Evolutionary conservation across 768 basidiomycete genomes (phyloP), one percentile per base, ranked within the genome.

Genomic region (Suillus lakei): DNA sequence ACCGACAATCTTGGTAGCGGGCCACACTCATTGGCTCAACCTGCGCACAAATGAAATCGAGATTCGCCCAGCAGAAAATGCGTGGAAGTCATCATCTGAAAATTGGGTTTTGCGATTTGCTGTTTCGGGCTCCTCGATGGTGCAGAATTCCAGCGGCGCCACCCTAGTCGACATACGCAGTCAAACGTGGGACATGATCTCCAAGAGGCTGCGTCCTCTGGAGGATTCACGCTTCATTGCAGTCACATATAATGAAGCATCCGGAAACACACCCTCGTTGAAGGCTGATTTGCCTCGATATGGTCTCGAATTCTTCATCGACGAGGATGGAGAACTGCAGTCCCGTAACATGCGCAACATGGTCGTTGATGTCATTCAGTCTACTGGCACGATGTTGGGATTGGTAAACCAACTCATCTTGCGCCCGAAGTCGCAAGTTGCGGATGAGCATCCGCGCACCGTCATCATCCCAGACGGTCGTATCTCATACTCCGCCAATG

Each of bases 381-480:
- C 76, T 1, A 71, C 72, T 1, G 83, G 83, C 1, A 80, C 83
- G 1, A 71, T 87, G 69, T 77, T 84, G 46, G 86, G 85, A 18
- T 68, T 86, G 39, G 44, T 55, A 38, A 79, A 73, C 38, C 77
- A 72, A 43, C 79, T 84, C 21, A 75, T 86, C 5, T 76, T 85
- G 48, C 76, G 82, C 16, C 70, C 71, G 69, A 55, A 74, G 68
- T 18, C 2, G 21, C 16, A 54, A n/a, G 12, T 43, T 28, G 21
- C 18, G 0, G 60, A 50, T 0, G 67, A 67, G 28, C 55, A 69
- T n/a, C 66, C 66, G 1, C 65, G 76, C 18, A 66, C 62, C 9
- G 74, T 85, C 38, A 70, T 85, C 44, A 73, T 85, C 46, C 85
- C 84, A 0, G 69, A 75, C 4, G 83, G 83, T 4, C 5, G 64